Evolutionary conservation across 768 basidiomycete species (phyloP), one percentile per base, ranked within the genome.

Genomic region (Boletus coccyginus): DNA sequence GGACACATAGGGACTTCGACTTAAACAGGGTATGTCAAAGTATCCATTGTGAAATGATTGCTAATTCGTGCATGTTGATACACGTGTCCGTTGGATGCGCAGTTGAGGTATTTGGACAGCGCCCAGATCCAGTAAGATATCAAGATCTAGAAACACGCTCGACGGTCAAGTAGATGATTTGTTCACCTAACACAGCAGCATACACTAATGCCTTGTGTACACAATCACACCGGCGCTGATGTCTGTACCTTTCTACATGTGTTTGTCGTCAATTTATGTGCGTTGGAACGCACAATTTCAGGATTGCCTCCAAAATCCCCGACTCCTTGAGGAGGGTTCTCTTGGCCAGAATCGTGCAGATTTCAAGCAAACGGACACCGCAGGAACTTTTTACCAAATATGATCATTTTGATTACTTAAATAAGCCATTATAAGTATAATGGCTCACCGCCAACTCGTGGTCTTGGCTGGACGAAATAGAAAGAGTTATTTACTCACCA

Each of bases 11-110:
- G 59, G 55, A 59, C 58, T 32, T n/a, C 32, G 57, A 40, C 52
- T 55, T 52, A 16, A 50, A 61, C 51, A 44, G 42, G 53, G 33
- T 2, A 47, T 36, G 44, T 48, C 59, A 56, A 53, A 31, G 46
- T 48, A 43, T 36, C 47, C 48, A 41, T 55, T 43, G 53, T 51
- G 55, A 49, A 53, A 46, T 46, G 31, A 56, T 55, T 53, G 53
- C 39, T 41, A 39, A 43, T 47, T 38, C 46, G 7, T 51, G 52
- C 61, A 52, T 60, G 55, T 56, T 60, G 58, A 66, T 66, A 59
- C 67, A 70, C 67, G 66, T 68, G 66, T 46, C 57, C 38, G 56
- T 49, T 56, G 43, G 50, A 46, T 24, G 50, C 44, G 52, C 59
- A 50, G 51, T 59, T 48, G 57, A 58, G 57, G 53, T 48, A 58